Base-by-base conservation (phyloP, 768 basidiomycete genomes). In the Hericium erinaceus region DNA sequence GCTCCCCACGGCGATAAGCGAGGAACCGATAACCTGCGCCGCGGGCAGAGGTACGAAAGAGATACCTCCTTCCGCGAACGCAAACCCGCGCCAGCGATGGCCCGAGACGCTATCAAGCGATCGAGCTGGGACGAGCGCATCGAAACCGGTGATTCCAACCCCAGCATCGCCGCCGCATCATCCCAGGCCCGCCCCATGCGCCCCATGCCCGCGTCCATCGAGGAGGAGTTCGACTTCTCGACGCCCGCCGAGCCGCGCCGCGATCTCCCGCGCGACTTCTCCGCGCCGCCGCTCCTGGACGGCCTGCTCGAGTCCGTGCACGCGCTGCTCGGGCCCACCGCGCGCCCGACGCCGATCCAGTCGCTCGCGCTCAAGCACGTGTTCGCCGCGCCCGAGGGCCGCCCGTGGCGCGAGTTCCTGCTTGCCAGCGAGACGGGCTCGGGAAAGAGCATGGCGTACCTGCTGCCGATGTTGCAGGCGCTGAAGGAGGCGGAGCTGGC, bases 391-490 rank as follows among this genome's bases (percentile, higher is more conserved):
- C 53, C 64, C 22, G 54, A 59, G 38, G 76, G 73, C 66, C 72
- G 73, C 49, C 74, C 82, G 51, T 69, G 68, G 57, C 61, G 65
- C 11, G 67, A 75, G 57, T 85, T 78, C 61, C 78, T 95, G 6
- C 77, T 95, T 1, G 93, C 91, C 0, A 85, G 88, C 0, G 92
- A 95, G 70, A 95, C 92, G 0, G 93, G 94, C 15, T 92, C 91
- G 0, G 93, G 92, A 1, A 95, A 95, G 73, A 92, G 89, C 2
- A 80, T 95, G 28, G 93, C 94, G 1, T 95, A 94, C 69, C 79
- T 95, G 46, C 77, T 95, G 5, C 93, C 93, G 0, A 69, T 95
- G 55, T 75, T 95, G 2, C 88, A 95, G 61, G 73, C 79, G 60
- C 74, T 95, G 67, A 95, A 95, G 68, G 67, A 72, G 51, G 74